Conservation (phyloP, 2,329 filamentous ascomycete species). For the Colletotrichum phormii region DNA sequence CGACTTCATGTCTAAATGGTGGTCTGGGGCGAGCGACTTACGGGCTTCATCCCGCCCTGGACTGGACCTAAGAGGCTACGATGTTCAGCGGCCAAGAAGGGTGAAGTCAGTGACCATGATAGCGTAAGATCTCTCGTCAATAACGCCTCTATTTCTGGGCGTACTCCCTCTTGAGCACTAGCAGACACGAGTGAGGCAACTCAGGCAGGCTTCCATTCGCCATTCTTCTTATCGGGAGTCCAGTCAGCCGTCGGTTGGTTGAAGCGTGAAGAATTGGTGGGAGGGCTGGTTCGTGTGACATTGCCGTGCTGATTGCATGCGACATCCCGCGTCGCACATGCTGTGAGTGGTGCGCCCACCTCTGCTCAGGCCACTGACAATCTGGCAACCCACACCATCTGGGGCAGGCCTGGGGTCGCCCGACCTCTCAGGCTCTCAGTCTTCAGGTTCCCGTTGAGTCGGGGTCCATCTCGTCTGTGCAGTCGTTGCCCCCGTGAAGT, state of each 20-base stretch:
- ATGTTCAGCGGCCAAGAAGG: background rate
- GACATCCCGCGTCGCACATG: conserved; percentile 14
- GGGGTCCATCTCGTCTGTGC: background rate
- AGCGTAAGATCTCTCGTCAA: background rate
- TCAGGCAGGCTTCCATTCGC: background rate
- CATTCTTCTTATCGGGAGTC: background rate
- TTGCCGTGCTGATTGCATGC: background rate
- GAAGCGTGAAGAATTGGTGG: background rate
- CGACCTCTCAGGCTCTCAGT: background rate
- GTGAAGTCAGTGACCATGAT: background rate
- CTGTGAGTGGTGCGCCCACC: conserved; percentile 4
- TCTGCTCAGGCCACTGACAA: conserved; percentile 13
- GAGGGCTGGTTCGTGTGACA: background rate
- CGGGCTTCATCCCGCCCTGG: background rate
- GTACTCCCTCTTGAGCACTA: no score
- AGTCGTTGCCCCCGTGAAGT: background rate
- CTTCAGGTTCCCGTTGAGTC: background rate
- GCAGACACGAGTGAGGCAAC: no score
- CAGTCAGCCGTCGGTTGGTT: background rate
- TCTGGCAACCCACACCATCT: background rate
- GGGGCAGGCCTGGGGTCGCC: background rate
- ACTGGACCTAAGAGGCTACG: background rate
- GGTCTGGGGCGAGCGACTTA: background rate
- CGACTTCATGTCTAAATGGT: background rate
- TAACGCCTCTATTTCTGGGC: no score